phyloP scores from a whole-genome alignment of 371 early-diverging fungal species.

The Mucor saturninus region DNA sequence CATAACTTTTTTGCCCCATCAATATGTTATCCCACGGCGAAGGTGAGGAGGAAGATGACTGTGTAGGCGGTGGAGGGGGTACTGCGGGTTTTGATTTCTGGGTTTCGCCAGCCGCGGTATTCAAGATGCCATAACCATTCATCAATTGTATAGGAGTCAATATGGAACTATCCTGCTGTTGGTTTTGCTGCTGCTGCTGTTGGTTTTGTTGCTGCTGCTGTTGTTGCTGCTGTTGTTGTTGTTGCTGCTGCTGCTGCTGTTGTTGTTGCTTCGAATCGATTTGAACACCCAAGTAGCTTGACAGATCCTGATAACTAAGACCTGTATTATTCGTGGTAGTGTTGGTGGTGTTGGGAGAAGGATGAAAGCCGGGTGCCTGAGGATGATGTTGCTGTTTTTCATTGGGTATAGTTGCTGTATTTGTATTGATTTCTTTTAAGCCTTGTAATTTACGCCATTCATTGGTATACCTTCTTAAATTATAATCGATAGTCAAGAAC shows the following conservation, averaged over 20 bases:
- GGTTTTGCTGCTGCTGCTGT: not conserved
- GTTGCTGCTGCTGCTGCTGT: not conserved
- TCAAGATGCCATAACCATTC: constrained; percentile 18
- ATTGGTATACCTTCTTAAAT: constrained; percentile 37
- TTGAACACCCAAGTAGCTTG: constrained; percentile 18
- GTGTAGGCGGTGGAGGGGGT: not conserved
- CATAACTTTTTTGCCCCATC: too few relatives aligned
- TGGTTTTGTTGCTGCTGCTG: not conserved
- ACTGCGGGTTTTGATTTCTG: not conserved
- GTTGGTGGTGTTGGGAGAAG: not conserved
- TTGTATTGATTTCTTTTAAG: constrained; percentile 26
- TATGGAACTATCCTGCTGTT: not conserved
- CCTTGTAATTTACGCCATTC: constrained; percentile 40
- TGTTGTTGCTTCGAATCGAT: not conserved
- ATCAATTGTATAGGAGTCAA: constrained; percentile 14
- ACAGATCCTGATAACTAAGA: not conserved
- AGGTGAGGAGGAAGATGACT: not conserved
- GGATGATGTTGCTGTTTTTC: not conserved
- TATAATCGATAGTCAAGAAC: constrained; percentile 53
- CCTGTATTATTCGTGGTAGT: not conserved
- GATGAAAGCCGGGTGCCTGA: not conserved
- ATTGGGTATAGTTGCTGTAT: not conserved
- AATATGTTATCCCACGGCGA: not conserved
- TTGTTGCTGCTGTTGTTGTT: too few relatives aligned
- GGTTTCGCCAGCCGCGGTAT: not conserved